Conservation (phyloP, 2,329 filamentous ascomycete genomes). For the Aspergillus melleus region DNA sequence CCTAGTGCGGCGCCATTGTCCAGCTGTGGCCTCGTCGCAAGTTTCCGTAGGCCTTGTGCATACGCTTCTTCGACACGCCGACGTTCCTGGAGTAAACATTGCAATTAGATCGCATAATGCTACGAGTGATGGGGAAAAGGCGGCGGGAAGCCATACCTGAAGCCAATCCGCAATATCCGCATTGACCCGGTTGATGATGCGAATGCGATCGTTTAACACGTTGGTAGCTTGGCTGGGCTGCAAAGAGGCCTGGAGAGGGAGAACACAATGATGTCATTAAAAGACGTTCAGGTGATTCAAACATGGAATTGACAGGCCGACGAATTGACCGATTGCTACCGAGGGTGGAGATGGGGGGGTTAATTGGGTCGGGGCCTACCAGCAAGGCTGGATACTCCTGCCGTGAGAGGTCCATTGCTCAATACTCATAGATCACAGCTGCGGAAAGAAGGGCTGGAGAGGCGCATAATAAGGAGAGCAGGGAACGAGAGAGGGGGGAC, state of each 20-base stretch:
- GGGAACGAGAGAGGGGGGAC: slow-evolving; percentile 16
- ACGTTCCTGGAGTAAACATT: slow-evolving; percentile 67
- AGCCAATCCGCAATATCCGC: slow-evolving; percentile 94
- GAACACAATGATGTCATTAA: background rate
- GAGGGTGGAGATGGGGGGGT: background rate
- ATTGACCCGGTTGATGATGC: slow-evolving; percentile 83
- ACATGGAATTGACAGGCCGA: background rate
- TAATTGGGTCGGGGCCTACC: slow-evolving; percentile 57
- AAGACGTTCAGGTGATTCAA: background rate
- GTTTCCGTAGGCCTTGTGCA: slow-evolving; percentile 75
- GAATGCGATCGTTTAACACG: slow-evolving; percentile 81
- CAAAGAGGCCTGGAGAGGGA: slow-evolving; percentile 65
- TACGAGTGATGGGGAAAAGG: slow-evolving; percentile 7
- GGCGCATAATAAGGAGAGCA: slow-evolving; percentile 33
- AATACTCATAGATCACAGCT: slow-evolving; percentile 27
- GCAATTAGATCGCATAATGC: slow-evolving; percentile 9
- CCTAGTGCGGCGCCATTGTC: slow-evolving; percentile 80
- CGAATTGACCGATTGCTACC: background rate
- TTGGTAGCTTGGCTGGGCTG: slow-evolving; percentile 79
- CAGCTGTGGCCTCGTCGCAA: slow-evolving; percentile 71
- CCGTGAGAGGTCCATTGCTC: slow-evolving; percentile 72
- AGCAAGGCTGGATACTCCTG: slow-evolving; percentile 92
- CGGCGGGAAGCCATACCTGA: slow-evolving; percentile 62
- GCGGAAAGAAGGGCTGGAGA: slow-evolving; percentile 19
- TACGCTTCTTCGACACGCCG: slow-evolving; percentile 90